phyloP scores from a whole-genome alignment of 2,329 filamentous ascomycete species.

The Cytospora mali region DNA sequence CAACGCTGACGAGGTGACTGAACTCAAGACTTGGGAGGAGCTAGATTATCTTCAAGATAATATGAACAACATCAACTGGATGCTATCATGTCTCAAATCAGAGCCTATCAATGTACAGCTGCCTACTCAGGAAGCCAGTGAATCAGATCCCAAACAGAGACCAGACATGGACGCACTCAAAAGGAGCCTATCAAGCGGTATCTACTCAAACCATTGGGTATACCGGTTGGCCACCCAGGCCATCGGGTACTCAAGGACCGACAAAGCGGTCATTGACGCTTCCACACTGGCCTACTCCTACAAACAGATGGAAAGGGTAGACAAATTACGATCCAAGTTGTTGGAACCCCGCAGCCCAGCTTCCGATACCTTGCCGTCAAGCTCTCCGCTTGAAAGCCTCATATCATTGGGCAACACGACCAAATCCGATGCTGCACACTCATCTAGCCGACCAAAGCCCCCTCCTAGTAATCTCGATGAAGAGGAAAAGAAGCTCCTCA shows the following conservation, averaged over 20 bases:
- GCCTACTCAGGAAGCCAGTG: background rate
- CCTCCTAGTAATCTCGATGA: slow-evolving; percentile 55
- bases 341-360: slow-evolving; percentile 29
- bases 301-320: slow-evolving; percentile 31
- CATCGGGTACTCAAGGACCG: slow-evolving; percentile 30
- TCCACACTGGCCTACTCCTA: slow-evolving; percentile 33
- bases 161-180: slow-evolving; percentile 18
- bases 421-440: slow-evolving; percentile 32
- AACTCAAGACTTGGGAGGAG: slow-evolving; percentile 31
- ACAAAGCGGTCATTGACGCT: slow-evolving; percentile 5
- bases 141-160: background rate
- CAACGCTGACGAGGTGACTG: slow-evolving; percentile 12
- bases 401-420: slow-evolving; percentile 24
- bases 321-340: slow-evolving; percentile 8
- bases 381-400: slow-evolving; percentile 31
- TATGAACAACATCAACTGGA: slow-evolving; percentile 49
- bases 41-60: slow-evolving; percentile 49
- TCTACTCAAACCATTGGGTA: slow-evolving; percentile 40
- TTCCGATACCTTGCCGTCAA: slow-evolving; percentile 39
- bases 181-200: slow-evolving; percentile 27
- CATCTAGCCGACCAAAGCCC: slow-evolving; percentile 14
- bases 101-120: slow-evolving; percentile 28
- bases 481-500: slow-evolving; percentile 81
- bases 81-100: slow-evolving; percentile 45
- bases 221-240: slow-evolving; percentile 37